Evolutionary conservation across 441 rosid genomes (phyloP).

Genomic region (Breynia disticha): DNA sequence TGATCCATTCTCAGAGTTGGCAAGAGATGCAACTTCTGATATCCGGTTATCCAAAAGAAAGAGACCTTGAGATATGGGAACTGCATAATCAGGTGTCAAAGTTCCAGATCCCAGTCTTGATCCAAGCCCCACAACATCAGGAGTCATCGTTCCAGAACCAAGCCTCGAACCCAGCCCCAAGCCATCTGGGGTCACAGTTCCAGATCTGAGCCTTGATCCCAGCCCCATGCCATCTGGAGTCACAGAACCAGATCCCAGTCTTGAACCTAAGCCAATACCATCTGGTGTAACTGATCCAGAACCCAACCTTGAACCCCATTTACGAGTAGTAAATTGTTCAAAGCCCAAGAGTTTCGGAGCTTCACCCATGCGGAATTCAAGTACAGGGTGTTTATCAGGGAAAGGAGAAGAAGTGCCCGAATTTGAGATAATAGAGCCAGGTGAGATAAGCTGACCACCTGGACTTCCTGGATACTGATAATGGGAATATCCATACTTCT

Average conservation of each 20-base stretch:
- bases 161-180: slow-evolving; percentile 34
- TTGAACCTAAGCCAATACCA: slow-evolving; percentile 43
- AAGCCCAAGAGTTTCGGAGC: slow-evolving; percentile 66
- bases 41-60: slow-evolving; percentile 28
- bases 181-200: slow-evolving; percentile 23
- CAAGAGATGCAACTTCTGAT: slow-evolving; percentile 43
- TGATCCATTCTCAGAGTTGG: slow-evolving; percentile 41
- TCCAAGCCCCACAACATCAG: slow-evolving; percentile 37
- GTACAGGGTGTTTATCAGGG: slow-evolving; percentile 53
- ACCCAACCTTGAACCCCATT: slow-evolving; percentile 86
- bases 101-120: slow-evolving; percentile 50
- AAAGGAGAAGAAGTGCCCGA: slow-evolving; percentile 95
- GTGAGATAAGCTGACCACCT: slow-evolving; percentile 70
- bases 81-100: slow-evolving; percentile 50
- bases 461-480: slow-evolving; percentile 74
- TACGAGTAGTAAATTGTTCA: slow-evolving; percentile 59
- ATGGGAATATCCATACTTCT: slow-evolving; percentile 57
- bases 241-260: slow-evolving; percentile 42
- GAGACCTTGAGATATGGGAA: slow-evolving; percentile 29
- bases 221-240: slow-evolving; percentile 39
- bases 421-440: slow-evolving; percentile 72
- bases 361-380: slow-evolving; percentile 52
- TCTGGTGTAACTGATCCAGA: slow-evolving; percentile 72
- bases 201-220: slow-evolving; percentile 4
- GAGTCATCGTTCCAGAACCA: slow-evolving; percentile 51